Evolutionary conservation across 2,329 filamentous ascomycete genomes (phyloP).

Genomic region (Meredithiella fracta): DNA sequence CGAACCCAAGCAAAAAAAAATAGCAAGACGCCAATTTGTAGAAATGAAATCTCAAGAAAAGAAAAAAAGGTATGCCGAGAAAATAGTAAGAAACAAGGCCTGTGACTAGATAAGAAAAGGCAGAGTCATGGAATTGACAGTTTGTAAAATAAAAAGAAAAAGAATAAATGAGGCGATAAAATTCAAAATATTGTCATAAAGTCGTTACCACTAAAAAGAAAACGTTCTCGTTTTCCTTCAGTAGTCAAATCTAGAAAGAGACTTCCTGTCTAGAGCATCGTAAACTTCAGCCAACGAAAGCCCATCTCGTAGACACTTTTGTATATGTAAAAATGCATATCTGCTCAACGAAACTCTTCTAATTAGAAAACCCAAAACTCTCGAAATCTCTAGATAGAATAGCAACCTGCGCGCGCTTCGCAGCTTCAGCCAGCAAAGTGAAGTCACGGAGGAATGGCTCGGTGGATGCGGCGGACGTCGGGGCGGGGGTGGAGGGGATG

Average conservation of each 20-base stretch:
- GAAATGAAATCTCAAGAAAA: not conserved
- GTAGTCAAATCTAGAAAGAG: too few species aligned
- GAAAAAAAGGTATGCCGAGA: conserved; percentile 2
- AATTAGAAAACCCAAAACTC: conserved; percentile 40
- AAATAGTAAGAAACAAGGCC: not conserved
- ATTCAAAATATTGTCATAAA: not conserved
- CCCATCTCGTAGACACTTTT: not conserved
- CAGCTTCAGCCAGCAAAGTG: conserved; percentile 77
- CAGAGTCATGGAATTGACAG: not conserved
- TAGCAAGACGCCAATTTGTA: not conserved
- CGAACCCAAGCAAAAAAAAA: not conserved
- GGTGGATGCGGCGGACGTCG: conserved; percentile 20
- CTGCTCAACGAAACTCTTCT: not conserved
- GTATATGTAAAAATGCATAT: not conserved
- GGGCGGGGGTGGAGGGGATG: conserved; percentile 18
- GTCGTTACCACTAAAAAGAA: not conserved
- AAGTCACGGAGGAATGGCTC: conserved; percentile 61
- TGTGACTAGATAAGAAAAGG: not conserved
- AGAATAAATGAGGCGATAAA: not conserved
- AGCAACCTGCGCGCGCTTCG: conserved; percentile 81
- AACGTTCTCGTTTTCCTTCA: too few species aligned
- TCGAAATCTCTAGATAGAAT: conserved; percentile 77
- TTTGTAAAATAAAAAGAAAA: not conserved
- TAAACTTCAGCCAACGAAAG: too few species aligned
- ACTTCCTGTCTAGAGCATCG: too few species aligned